Evolutionary conservation across 2,329 filamentous ascomycete species (phyloP), one percentile per base, ranked within the genome.

Genomic region (Aphanocladium album): DNA sequence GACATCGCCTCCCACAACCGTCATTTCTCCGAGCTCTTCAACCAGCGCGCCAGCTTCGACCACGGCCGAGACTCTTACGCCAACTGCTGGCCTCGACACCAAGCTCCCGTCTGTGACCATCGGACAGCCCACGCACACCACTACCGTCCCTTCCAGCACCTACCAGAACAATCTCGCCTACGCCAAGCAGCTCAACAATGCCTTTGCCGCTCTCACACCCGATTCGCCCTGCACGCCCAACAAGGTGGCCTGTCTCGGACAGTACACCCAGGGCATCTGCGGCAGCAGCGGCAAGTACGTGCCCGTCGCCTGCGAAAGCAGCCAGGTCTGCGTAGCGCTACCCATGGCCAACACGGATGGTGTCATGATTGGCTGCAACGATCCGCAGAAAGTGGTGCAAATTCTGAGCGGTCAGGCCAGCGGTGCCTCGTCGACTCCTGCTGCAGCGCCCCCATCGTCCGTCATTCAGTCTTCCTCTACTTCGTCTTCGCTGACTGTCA

Each of bases 311-410:
- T 78, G 78, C 45, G 73, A 71, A 33, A 46, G 64, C 1, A 72
- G 70, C 11, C 69, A 70, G 50, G 69, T 72, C 52, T 87, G 84
- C 69, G 80, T 78, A 53, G 84, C 81, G 2, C 69, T 86, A 63
- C 84, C 84, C 0, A 79, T 84, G 75, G 77, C 75, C 41, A 77
- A 70, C 12, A 75, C 74, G 0, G 66, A 67, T 0, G 83, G 82
- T 3, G 80, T 83, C 11, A 68, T 74, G 57, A 72, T 87, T 25
- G 76, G 74, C 2, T 87, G 84, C 63, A 72, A 73, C 30, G 71
- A 79, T 53, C 66, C 70, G 11, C 67, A 67, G 2, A 69, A 71
- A 2, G 83, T 81, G 0, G 67, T 72, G 46, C 69, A 66, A 4
- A 71, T 83, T 8, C 70, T 86, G 3, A 79, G 77, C 8, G 59